These are phyloP conservation scores for Fusarium pseudocircinatum DNA, from an alignment of 2,329 filamentous ascomycete genomes.

Conservation along the genomic window DNA sequence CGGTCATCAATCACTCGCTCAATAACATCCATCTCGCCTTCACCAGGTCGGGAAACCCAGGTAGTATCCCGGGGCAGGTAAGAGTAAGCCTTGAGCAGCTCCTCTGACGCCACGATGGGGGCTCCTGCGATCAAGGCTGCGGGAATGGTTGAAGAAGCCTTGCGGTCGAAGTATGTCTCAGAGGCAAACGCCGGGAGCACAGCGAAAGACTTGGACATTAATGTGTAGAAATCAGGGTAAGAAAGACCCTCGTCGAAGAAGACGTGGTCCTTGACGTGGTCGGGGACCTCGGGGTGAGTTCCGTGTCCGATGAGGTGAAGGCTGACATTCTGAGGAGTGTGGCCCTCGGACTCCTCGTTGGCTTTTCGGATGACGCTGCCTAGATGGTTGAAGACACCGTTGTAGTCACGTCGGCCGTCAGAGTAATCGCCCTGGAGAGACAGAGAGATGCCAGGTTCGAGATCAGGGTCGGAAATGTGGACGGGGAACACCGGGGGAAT, in stretches of 20 bases:
- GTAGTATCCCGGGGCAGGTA: constrained; percentile 40
- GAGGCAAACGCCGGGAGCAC: constrained; percentile 42
- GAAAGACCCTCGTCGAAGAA: constrained; percentile 40
- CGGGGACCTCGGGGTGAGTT: constrained; percentile 36
- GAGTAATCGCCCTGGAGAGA: constrained; percentile 45
- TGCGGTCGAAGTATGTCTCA: constrained; percentile 42
- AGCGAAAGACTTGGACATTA: constrained; percentile 34
- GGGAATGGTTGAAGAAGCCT: constrained; percentile 44
- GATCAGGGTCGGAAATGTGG: constrained; percentile 24
- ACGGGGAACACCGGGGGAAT: constrained; percentile 43
- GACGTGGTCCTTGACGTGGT: constrained; percentile 33
- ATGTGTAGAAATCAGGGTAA: constrained; percentile 43
- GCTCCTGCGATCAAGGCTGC: constrained; percentile 43
- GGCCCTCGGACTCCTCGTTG: constrained; percentile 1
- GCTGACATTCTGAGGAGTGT: constrained; percentile 26
- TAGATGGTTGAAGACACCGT: constrained; percentile 41
- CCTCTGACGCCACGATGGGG: constrained; percentile 40
- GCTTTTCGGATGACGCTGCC: constrained; percentile 37
- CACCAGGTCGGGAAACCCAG: constrained; percentile 37
- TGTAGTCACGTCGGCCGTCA: constrained; percentile 40
- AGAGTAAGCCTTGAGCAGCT: constrained; percentile 39
- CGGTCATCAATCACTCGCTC: constrained; percentile 37
- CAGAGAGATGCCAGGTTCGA: constrained; percentile 31
- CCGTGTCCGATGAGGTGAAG: constrained; percentile 44
- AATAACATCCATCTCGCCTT: constrained; percentile 43